Conservation (phyloP, 768 basidiomycete genomes). For the Clathrus columnatus region DNA sequence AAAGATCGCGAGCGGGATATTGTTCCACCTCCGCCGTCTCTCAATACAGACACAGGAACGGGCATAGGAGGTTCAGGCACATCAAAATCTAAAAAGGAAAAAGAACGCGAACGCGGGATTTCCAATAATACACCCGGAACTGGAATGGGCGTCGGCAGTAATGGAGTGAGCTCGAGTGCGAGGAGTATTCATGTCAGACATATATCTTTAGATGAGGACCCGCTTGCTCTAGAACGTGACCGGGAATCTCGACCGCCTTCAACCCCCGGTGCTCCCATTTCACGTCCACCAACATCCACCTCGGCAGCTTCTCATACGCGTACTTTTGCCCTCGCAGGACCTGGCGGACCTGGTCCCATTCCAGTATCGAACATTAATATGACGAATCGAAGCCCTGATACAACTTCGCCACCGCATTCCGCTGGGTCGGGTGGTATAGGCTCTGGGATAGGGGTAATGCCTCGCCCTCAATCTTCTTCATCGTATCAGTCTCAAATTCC, state of each 20-base stretch:
- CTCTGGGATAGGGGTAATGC: too few species aligned
- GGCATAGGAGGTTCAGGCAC: background rate
- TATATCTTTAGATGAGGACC: background rate
- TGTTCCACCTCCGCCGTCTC: background rate
- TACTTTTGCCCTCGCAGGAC: background rate
- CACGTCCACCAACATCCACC: background rate
- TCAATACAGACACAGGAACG: background rate
- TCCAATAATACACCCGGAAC: background rate
- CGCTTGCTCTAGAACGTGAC: background rate
- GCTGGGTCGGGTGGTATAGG: background rate
- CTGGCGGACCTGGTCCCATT: background rate
- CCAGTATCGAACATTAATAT: background rate
- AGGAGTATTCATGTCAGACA: background rate
- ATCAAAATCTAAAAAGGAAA: background rate
- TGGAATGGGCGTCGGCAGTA: background rate
- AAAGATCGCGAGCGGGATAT: background rate
- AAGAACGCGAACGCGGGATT: background rate
- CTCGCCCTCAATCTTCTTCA: background rate
- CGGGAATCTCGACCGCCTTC: background rate
- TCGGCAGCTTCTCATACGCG: background rate
- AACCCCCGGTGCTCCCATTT: background rate
- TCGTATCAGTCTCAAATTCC: background rate
- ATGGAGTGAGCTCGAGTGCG: background rate
- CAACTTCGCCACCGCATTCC: background rate
- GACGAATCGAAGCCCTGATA: background rate